Percentiles rank a stretch among this genome's conserved stretches.
Conservation (phyloP, 1,284 basidiomycete genomes). For the Psilocybe mexicana region DNA sequence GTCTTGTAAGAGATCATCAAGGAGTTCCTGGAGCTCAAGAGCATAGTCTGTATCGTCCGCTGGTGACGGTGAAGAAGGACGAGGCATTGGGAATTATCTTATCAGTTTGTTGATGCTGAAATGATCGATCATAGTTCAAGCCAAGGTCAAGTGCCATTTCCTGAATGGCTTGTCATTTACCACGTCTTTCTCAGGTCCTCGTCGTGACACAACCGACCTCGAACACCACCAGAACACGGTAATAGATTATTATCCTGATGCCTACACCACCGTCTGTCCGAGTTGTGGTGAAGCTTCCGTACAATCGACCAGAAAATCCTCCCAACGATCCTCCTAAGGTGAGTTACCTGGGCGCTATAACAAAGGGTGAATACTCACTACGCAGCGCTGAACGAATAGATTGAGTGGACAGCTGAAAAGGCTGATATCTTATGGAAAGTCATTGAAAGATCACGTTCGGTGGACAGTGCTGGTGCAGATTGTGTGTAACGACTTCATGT, state of each 20-base stretch:
- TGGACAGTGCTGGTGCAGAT: conserved; percentile 68
- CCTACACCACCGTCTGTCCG: conserved; percentile 45
- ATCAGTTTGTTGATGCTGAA: conserved; percentile 18
- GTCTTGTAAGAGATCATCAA: conserved; percentile 45
- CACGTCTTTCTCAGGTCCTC: neutral
- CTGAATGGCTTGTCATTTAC: neutral
- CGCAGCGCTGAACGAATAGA: conserved; percentile 38
- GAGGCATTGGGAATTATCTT: conserved; percentile 25
- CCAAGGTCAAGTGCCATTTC: conserved; percentile 2
- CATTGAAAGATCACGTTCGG: conserved; percentile 70
- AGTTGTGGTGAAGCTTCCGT: conserved; percentile 74
- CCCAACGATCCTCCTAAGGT: conserved; percentile 65
- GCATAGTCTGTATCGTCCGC: conserved; percentile 26
- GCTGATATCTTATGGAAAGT: conserved; percentile 82
- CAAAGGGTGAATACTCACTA: neutral
- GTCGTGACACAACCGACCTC: neutral
- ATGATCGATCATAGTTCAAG: conserved; percentile 1
- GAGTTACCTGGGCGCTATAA: conserved; percentile 27
- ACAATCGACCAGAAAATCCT: conserved; percentile 70
- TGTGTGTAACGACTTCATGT: conserved; percentile 50
- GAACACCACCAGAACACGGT: neutral
- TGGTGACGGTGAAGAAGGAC: conserved; percentile 23
- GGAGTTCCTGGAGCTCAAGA: conserved; percentile 45
- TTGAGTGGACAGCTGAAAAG: conserved; percentile 81
- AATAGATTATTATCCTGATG: conserved; percentile 11